Evolutionary conservation across 176 grass and related monocot genomes (phyloP), one percentile per base, ranked within the genome.

Genomic region (Carex cristatella): DNA sequence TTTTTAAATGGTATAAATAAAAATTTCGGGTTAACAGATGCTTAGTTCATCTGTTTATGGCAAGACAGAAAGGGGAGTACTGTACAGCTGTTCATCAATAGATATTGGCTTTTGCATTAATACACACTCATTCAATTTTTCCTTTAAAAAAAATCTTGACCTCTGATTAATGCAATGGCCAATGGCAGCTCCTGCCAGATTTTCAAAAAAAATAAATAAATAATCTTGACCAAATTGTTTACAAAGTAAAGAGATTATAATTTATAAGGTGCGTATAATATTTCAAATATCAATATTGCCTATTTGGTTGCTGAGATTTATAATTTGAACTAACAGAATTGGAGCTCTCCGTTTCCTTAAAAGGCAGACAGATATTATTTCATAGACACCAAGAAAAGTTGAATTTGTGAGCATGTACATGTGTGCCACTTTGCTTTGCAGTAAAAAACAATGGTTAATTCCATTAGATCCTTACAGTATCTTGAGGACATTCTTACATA

Each of bases 391-490:
- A 53, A 67, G 63, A 83, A 80, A 53, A 65, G 42, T 54, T 55
- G 23, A 83, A 83, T 66, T 67, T 83, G 62, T 30, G 37, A 82
- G 28, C 61, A 61, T 35, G 6, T 31, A 31, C 14, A 42, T 81
- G 10, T 54, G 61, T 66, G 65, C 48, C 65, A 83, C 14, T 69
- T 69, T 46, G 37, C 14, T 69, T 69, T 46, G 37, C 49, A 69
- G 65, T 83, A 79, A 79, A 79, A 79, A 82, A 82, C 16, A 82
- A 65, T 31, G 61, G 61, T 82, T 82, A 82, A 82, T 44, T 65
- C 79, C 79, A 82, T 65, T 82, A 82, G 56, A 82, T 82, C 13
- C 79, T 82, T 64, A 28, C 7, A 49, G 61, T 82, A 82, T 65
- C 79, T 61, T 65, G 65, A 82, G 61, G 79, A 82, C 79, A 82